These are phyloP conservation scores for Stephania yunnanensis DNA, from an alignment of 164 flowering plant species.

Conservation along the genomic window DNA sequence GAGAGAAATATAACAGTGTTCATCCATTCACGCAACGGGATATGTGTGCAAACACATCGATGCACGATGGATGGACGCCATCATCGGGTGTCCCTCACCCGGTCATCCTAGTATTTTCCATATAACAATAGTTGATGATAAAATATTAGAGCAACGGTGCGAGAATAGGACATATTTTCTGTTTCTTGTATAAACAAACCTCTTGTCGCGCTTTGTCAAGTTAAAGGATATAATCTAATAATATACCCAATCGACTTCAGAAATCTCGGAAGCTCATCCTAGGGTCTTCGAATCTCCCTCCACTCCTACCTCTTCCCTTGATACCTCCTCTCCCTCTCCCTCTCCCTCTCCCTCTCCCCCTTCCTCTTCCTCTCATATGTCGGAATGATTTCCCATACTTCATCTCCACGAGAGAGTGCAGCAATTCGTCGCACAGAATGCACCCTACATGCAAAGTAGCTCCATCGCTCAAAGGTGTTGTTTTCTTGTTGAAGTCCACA, in stretches of 20 bases:
- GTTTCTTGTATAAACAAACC: too few species aligned
- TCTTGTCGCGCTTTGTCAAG: too few species aligned
- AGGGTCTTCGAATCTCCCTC: constrained; percentile 51
- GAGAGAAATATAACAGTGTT: too few species aligned
- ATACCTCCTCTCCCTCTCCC: constrained; percentile 53
- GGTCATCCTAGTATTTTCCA: too few species aligned
- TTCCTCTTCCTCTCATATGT: constrained; percentile 44
- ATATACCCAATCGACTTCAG: constrained; percentile 20
- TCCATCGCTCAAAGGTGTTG: constrained; percentile 81
- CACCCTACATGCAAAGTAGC: constrained; percentile 72
- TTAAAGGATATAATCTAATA: too few species aligned
- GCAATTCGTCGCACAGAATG: constrained; percentile 86
- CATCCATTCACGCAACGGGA: too few species aligned
- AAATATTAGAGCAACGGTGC: too few species aligned
- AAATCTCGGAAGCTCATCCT: constrained; percentile 92
- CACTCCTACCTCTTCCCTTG: constrained; percentile 11
- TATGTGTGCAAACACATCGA: too few species aligned
- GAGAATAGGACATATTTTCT: too few species aligned
- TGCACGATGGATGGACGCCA: too few species aligned
- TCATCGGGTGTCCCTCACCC: too few species aligned
- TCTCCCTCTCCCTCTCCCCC: constrained; percentile 57
- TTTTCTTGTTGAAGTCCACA: constrained; percentile 89
- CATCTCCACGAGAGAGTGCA: constrained; percentile 83
- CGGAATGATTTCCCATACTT: constrained; percentile 72
- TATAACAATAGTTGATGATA: too few species aligned